These are phyloP conservation scores for Adiantum capillusveneris DNA, from an alignment of 75 land plant genomes.

Conservation along the genomic window DNA sequence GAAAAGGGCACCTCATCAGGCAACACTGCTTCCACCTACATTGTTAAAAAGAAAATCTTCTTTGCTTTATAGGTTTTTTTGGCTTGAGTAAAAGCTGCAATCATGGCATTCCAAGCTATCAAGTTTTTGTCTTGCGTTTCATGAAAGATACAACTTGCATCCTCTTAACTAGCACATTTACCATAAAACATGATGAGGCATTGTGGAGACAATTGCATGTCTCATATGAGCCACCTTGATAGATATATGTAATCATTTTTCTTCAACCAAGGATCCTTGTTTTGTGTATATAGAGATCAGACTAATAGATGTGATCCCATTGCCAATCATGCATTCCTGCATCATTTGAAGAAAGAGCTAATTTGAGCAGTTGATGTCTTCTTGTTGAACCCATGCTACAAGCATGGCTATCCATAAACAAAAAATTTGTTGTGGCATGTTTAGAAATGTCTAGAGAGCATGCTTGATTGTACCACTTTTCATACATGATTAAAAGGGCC, in stretches of 20 bases:
- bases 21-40: slow-evolving; percentile 6
- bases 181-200: slow-evolving; percentile 9
- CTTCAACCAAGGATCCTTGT: no score
- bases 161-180: slow-evolving; percentile 2
- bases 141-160: slow-evolving; percentile 5
- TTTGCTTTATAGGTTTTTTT: slow-evolving; percentile 3
- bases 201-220: background rate
- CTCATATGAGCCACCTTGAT: no score
- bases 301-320: no score
- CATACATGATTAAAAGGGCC: slow-evolving; percentile 12
- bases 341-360: no score
- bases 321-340: no score
- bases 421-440: background rate
- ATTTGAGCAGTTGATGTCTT: background rate
- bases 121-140: background rate
- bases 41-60: slow-evolving; percentile 4
- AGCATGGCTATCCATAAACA: slow-evolving; percentile 15
- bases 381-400: slow-evolving; percentile 3
- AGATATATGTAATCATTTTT: no score
- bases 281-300: no score
- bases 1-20: slow-evolving; percentile 9
- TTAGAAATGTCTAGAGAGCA: slow-evolving; percentile 6
- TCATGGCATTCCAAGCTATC: slow-evolving; percentile 18
- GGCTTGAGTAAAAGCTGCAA: slow-evolving; percentile 6
- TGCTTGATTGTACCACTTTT: slow-evolving; percentile 9